Base-by-base conservation (phyloP, 352 stramenopile genomes). In the Phytophthora tentaculata region DNA sequence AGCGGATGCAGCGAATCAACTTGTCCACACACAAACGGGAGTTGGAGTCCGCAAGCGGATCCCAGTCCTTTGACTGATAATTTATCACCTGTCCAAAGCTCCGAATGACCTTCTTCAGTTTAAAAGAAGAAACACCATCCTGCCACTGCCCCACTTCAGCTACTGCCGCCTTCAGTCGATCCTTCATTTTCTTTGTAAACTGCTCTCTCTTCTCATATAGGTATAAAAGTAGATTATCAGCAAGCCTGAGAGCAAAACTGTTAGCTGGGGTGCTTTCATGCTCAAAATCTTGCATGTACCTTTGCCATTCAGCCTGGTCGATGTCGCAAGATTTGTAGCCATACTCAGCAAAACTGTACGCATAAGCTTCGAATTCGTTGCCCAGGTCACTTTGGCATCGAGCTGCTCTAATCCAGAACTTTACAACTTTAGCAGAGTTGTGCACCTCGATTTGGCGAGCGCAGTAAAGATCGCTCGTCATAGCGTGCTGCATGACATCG, bases 81-180 rank as follows among this genome's bases (percentile, higher is more conserved):
- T 35, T 52, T 24, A 76, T 26, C 2, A 79, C 45, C 0, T 45
- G 23, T n/a, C 47, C 59, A 20, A 75, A 16, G 5, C 1, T 29
- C 26, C 70, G n/a, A n/a, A 76, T 49, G 43, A 52, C 23, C 28
- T 73, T 70, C 45, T 77, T 61, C 0, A 80, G 6, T 57, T 80
- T 69, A 50, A 77, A 17, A 20, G 69, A 67, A 28, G 77, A 80
- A 61, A 71, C 66, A 0, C 69, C 73, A 44, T 69, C 61, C 35
- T 73, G 64, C 69, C 60, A 77, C 32, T 64, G 28, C 20, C 64
- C 35, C 50, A 73, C 41, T 48, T 69, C 44, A 23, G 35, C 20
- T 41, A 68, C 37, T 23, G 57, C 22, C 14, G 22, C 44, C 10
- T 37, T 22, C 7, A 76, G 28, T 13, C 22, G 32, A 1, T 17